A percentile compares a stretch with the other conserved stretches of the same genome.
Evolutionary conservation across 176 grass and related monocot species (phyloP).

Genomic region (Oryza nivara): DNA sequence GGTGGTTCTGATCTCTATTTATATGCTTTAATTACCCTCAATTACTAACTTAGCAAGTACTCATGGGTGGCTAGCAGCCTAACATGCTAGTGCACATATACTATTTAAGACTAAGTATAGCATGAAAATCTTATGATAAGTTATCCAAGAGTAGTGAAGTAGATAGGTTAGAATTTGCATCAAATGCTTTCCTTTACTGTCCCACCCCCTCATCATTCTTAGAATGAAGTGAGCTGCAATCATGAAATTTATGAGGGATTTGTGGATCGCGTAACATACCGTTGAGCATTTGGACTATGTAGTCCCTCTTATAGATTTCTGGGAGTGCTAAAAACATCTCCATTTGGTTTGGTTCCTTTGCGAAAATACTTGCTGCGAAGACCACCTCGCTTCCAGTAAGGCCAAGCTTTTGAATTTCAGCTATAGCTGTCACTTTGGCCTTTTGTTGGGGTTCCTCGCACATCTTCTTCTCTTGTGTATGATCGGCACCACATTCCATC

Average conservation of each 20-base stretch:
- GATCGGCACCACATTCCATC: conserved; percentile 32
- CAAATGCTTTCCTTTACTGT: not conserved
- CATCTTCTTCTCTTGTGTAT: conserved; percentile 28
- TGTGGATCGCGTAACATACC: not conserved
- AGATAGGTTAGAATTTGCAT: not conserved
- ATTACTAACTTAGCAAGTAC: not conserved
- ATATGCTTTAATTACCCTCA: not conserved
- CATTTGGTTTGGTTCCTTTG: conserved; percentile 59
- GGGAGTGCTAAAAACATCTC: conserved; percentile 55
- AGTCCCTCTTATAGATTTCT: conserved; percentile 53
- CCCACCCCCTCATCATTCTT: not conserved
- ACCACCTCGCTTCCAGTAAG: conserved; percentile 50
- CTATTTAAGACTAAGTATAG: not conserved
- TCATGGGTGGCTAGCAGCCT: not conserved
- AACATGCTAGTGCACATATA: not conserved
- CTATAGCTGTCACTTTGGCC: conserved; percentile 52
- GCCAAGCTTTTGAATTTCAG: conserved; percentile 49
- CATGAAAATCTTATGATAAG: not conserved
- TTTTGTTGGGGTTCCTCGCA: conserved; percentile 39
- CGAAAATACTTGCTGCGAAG: conserved; percentile 43
- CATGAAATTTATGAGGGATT: not conserved
- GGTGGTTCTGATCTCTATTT: too few species aligned
- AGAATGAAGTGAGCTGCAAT: not conserved
- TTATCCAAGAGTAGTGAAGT: not conserved
- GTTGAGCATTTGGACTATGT: conserved; percentile 49